phyloP scores from a whole-genome alignment of 2,329 filamentous ascomycete genomes.

The Microsporum audouinii region DNA sequence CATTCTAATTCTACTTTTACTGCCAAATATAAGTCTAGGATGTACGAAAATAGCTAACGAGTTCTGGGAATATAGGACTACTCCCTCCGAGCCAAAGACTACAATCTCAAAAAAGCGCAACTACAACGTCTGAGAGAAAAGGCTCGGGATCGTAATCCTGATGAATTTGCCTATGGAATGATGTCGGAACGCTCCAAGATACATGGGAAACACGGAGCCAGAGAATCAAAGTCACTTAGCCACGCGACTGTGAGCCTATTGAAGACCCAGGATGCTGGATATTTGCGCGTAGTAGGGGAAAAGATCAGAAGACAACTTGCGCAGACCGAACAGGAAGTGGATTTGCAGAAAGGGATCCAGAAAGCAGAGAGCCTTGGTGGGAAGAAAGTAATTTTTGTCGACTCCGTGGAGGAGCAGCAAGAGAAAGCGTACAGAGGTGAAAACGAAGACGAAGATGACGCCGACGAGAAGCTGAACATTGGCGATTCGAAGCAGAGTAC shows the following conservation, averaged over 20 bases:
- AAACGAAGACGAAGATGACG: conserved; percentile 15
- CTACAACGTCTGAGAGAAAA: conserved; percentile 49
- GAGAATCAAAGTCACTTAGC: conserved; percentile 39
- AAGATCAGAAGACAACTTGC: conserved; percentile 43
- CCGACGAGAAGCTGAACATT: conserved; percentile 8
- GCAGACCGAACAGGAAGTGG: conserved; percentile 37
- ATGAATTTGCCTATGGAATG: conserved; percentile 58
- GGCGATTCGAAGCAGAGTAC: conserved; percentile 13
- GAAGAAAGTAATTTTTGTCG: conserved; percentile 31
- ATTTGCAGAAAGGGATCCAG: conserved; percentile 27
- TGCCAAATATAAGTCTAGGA: not conserved
- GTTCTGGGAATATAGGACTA: conserved; percentile 41
- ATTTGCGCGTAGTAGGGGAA: conserved; percentile 48
- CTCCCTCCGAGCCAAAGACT: conserved; percentile 52
- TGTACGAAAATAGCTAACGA: not conserved
- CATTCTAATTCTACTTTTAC: not conserved
- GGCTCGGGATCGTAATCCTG: conserved; percentile 50
- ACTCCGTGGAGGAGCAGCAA: conserved; percentile 27
- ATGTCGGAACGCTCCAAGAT: conserved; percentile 38
- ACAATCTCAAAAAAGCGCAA: conserved; percentile 50
- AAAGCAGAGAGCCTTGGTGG: conserved; percentile 18
- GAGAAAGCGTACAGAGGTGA: conserved; percentile 19
- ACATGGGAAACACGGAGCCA: conserved; percentile 35
- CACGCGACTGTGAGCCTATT: conserved; percentile 51
- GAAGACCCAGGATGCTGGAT: conserved; percentile 55